phyloP scores from a whole-genome alignment of 2,329 filamentous ascomycete genomes.

The Dactylellina drechsleri region DNA sequence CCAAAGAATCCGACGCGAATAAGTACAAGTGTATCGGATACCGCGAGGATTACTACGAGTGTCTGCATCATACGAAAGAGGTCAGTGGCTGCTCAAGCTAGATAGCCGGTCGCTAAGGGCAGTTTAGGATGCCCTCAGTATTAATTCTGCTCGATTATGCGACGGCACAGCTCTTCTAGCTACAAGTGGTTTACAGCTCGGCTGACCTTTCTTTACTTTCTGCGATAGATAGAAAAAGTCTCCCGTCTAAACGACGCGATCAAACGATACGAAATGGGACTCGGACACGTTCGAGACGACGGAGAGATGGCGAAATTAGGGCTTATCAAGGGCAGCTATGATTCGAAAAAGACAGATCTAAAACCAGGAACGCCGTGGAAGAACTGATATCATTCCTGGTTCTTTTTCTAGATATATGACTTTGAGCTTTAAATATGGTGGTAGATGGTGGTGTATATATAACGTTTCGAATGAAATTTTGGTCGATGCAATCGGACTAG shows the following conservation, averaged over 20 bases:
- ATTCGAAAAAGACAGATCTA: slow-evolving; percentile 29
- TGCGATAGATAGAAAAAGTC: slow-evolving; percentile 38
- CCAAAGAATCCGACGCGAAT: slow-evolving; percentile 74
- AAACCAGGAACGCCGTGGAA: slow-evolving; percentile 32
- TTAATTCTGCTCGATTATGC: not conserved
- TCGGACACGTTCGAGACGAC: slow-evolving; percentile 38
- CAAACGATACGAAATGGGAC: slow-evolving; percentile 41
- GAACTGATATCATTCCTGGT: slow-evolving; percentile 14
- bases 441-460: slow-evolving; percentile 6
- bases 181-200: no score
- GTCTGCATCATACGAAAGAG: slow-evolving; percentile 98
- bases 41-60: slow-evolving; percentile 98
- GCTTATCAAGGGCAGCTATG: slow-evolving; percentile 44
- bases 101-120: no score
- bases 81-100: slow-evolving; percentile 66
- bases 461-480: not conserved
- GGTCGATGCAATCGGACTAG: no score
- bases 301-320: slow-evolving; percentile 31
- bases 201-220: no score
- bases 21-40: slow-evolving; percentile 87
- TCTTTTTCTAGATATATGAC: no score
- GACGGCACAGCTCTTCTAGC: no score
- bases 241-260: slow-evolving; percentile 41
- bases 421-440: no score
- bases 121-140: not conserved